phyloP scores from a whole-genome alignment of 2,329 filamentous ascomycete genomes.

The Xylariaceae sp. region DNA sequence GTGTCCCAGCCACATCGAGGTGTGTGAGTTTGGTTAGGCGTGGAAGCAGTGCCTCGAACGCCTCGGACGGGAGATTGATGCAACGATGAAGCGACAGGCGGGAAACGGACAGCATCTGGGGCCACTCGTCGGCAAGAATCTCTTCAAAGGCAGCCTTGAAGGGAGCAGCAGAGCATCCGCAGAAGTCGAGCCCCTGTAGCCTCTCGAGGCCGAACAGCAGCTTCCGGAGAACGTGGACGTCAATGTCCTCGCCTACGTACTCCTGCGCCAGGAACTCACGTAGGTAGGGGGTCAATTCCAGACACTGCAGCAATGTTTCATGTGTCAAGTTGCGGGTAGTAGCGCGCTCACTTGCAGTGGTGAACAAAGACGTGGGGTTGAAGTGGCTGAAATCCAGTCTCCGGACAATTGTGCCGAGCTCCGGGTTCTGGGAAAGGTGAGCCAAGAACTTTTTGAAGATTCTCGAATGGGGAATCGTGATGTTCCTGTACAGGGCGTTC shows the following conservation, averaged over 20 bases:
- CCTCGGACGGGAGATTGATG: slow-evolving; percentile 58
- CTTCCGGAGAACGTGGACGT: slow-evolving; percentile 61
- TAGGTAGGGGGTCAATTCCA: slow-evolving; percentile 66
- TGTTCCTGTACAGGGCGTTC: slow-evolving; percentile 69
- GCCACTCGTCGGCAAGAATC: slow-evolving; percentile 48
- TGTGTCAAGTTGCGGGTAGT: slow-evolving; percentile 72
- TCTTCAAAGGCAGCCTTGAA: slow-evolving; percentile 63
- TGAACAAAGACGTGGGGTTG: slow-evolving; percentile 71
- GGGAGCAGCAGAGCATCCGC: slow-evolving; percentile 61
- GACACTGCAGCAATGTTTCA: slow-evolving; percentile 64
- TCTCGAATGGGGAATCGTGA: slow-evolving; percentile 76
- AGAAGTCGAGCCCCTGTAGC: slow-evolving; percentile 68
- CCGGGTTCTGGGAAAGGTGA: slow-evolving; percentile 60
- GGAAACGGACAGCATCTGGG: slow-evolving; percentile 53
- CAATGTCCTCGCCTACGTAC: slow-evolving; percentile 71
- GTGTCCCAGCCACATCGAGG: slow-evolving; percentile 73
- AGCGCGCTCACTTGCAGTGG: slow-evolving; percentile 66
- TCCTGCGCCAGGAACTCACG: slow-evolving; percentile 77
- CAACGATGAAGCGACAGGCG: slow-evolving; percentile 76
- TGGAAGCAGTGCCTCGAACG: slow-evolving; percentile 67
- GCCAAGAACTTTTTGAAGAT: slow-evolving; percentile 77
- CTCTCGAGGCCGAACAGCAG: slow-evolving; percentile 61
- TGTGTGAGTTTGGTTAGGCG: slow-evolving; percentile 66
- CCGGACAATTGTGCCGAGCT: slow-evolving; percentile 68
- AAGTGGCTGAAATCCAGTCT: slow-evolving; percentile 83